Conservation (phyloP, 179 eudicot species). For the Beta macrorhiza region DNA sequence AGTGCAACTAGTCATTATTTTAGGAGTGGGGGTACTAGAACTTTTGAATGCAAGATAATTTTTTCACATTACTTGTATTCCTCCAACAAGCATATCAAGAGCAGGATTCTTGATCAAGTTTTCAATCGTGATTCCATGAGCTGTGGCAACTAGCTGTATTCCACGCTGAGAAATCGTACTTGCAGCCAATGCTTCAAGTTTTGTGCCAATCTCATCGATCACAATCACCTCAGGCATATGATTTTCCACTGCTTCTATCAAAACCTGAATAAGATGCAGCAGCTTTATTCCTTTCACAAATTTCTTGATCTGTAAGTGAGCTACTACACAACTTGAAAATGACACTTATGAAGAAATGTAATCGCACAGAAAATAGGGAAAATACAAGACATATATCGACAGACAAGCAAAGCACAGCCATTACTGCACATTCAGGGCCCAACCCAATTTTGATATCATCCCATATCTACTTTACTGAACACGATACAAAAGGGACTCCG, state of each 20-base stretch:
- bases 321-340: background rate
- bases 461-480: background rate
- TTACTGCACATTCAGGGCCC: background rate
- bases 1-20: background rate
- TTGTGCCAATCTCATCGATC: slow-evolving; percentile 97
- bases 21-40: background rate
- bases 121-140: slow-evolving; percentile 94
- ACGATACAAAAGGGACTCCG: background rate
- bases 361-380: background rate
- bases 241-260: slow-evolving; percentile 97
- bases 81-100: slow-evolving; percentile 97
- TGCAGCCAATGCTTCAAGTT: slow-evolving; percentile 97
- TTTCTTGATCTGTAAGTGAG: background rate
- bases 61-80: slow-evolving; percentile 62
- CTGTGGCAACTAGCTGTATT: slow-evolving; percentile 97
- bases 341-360: background rate
- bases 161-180: slow-evolving; percentile 98
- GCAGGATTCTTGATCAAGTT: slow-evolving; percentile 91
- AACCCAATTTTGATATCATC: background rate
- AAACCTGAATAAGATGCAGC: slow-evolving; percentile 50
- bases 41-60: background rate
- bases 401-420: background rate
- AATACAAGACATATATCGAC: background rate
- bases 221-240: slow-evolving; percentile 99
- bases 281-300: slow-evolving; percentile 15